These are phyloP conservation scores for Ehretia macrophylla DNA, from an alignment of 257 asterid species.

Conservation along the genomic window DNA sequence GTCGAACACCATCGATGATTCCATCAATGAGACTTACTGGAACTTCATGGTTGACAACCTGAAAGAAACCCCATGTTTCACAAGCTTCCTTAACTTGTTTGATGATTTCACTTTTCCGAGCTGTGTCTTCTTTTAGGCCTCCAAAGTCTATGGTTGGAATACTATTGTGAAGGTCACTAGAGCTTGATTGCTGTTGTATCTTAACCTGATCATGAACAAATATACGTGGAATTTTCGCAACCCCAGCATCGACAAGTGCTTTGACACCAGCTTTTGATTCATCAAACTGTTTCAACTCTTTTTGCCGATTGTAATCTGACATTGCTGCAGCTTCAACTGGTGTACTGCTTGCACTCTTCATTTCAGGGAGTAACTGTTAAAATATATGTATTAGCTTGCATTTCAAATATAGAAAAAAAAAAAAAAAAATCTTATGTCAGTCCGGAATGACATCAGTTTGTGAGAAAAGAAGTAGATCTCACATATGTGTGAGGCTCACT, in stretches of 20 bases:
- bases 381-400: too few relatives aligned
- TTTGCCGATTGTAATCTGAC: neutral
- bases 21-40: constrained; percentile 4
- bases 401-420: too few relatives aligned
- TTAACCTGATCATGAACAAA: constrained; percentile 1
- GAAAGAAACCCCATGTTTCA: constrained; percentile 25
- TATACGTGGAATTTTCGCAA: neutral
- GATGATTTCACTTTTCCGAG: neutral
- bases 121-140: neutral
- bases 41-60: constrained; percentile 26
- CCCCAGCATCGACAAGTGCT: constrained; percentile 6
- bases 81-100: constrained; percentile 6
- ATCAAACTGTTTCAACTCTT: constrained; percentile 4
- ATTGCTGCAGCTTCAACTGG: neutral
- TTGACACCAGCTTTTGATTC: constrained; percentile 10
- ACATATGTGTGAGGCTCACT: too few relatives aligned
- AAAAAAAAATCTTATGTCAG: too few relatives aligned
- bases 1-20: constrained; percentile 16
- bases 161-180: neutral
- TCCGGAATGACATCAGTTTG: too few relatives aligned
- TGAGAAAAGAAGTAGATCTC: too few relatives aligned
- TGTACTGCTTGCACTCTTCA: too few relatives aligned
- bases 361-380: too few relatives aligned
- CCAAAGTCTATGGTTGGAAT: constrained; percentile 7
- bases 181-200: too few relatives aligned